phyloP scores from a whole-genome alignment of 345 rosid genomes.

The Combretum micranthum region DNA sequence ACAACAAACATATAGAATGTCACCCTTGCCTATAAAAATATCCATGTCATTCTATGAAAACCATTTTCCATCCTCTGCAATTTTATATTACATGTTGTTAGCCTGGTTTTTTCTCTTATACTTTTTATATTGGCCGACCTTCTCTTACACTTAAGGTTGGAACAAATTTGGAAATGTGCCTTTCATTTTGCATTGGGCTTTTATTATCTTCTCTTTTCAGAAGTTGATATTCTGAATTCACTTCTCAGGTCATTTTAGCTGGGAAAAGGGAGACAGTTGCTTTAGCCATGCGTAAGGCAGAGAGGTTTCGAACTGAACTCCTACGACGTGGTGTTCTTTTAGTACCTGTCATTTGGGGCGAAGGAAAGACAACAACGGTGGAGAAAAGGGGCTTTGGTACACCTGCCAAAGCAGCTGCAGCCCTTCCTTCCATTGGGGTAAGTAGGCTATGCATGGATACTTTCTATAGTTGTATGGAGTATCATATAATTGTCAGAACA shows the following conservation, averaged over 20 bases:
- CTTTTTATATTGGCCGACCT: no score
- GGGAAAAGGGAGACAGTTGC: constrained; percentile 70
- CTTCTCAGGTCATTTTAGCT: constrained; percentile 75
- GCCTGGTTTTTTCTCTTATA: no score
- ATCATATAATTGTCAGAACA: neutral
- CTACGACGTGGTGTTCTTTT: constrained; percentile 78
- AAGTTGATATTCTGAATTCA: constrained; percentile 9
- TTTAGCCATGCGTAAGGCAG: constrained; percentile 65
- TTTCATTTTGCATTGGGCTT: no score
- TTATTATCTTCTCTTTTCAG: neutral
- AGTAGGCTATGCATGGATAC: constrained; percentile 2
- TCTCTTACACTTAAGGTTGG: no score
- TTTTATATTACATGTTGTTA: no score
- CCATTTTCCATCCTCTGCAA: no score
- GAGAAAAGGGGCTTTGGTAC: constrained; percentile 87
- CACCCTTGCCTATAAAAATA: no score
- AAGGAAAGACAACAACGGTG: constrained; percentile 40
- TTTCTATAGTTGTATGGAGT: neutral
- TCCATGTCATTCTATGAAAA: no score
- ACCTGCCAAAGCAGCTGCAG: constrained; percentile 41
- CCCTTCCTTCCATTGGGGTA: constrained; percentile 95
- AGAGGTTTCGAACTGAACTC: constrained; percentile 84
- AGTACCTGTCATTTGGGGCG: constrained; percentile 84
- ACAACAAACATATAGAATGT: no score
- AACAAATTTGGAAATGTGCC: no score